These are phyloP conservation scores for Fusarium buxicola DNA, from an alignment of 2,329 filamentous ascomycete genomes.

Conservation along the genomic window DNA sequence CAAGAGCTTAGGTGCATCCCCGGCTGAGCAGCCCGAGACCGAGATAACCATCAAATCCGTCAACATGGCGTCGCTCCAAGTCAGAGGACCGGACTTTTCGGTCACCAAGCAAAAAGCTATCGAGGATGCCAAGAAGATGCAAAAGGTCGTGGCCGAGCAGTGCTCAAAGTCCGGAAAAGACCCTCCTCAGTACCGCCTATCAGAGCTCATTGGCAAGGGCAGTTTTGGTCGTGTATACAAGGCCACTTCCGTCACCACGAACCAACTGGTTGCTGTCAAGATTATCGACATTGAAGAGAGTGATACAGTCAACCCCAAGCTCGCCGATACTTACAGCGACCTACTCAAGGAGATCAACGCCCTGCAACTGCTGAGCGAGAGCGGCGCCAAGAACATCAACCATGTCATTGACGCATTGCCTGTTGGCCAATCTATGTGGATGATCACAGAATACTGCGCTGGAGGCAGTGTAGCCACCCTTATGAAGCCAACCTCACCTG, in stretches of 20 bases:
- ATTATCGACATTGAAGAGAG: slow-evolving; percentile 87
- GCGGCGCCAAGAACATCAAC: slow-evolving; percentile 82
- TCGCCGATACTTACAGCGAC: slow-evolving; percentile 75
- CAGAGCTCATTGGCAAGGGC: slow-evolving; percentile 80
- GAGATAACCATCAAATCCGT: slow-evolving; percentile 19
- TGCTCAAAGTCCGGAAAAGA: slow-evolving; percentile 70
- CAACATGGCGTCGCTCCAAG: slow-evolving; percentile 57
- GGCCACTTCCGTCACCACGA: slow-evolving; percentile 59
- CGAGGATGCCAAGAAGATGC: slow-evolving; percentile 78
- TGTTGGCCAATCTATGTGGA: slow-evolving; percentile 85
- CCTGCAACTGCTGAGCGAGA: slow-evolving; percentile 78
- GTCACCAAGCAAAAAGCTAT: slow-evolving; percentile 69
- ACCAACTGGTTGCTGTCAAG: slow-evolving; percentile 77
- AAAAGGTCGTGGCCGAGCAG: slow-evolving; percentile 70
- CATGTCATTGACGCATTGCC: slow-evolving; percentile 82
- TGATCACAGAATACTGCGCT: slow-evolving; percentile 87
- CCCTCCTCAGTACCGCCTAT: slow-evolving; percentile 74
- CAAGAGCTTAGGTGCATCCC: slow-evolving; percentile 11
- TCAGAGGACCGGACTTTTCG: slow-evolving; percentile 56
- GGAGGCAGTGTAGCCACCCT: slow-evolving; percentile 83
- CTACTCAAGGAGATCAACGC: slow-evolving; percentile 76
- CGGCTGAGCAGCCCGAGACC: slow-evolving; percentile 26
- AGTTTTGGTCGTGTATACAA: slow-evolving; percentile 81
- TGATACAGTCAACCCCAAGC: slow-evolving; percentile 73
- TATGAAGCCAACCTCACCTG: slow-evolving; percentile 74